These are phyloP conservation scores for Millerozyma miso DNA, from an alignment of 805 yeast species.

Conservation along the genomic window DNA sequence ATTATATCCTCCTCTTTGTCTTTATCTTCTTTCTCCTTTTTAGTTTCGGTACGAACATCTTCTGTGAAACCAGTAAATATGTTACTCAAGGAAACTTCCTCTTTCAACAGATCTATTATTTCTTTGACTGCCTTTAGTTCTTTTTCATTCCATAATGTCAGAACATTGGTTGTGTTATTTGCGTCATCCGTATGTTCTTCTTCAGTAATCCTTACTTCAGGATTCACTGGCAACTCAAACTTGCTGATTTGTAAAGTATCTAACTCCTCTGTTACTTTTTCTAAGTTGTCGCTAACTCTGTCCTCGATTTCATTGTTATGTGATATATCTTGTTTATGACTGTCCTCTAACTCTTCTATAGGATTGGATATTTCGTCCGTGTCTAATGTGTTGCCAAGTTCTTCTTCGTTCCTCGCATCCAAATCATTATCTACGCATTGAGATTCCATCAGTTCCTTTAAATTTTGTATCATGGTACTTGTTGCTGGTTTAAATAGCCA, in stretches of 20 bases:
- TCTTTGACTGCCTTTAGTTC: background rate
- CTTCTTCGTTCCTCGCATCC: background rate
- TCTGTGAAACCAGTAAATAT: background rate
- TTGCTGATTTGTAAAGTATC: background rate
- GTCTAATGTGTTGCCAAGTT: background rate
- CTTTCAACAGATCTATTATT: background rate
- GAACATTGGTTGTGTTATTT: background rate
- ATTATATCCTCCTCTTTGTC: background rate
- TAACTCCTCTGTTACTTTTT: background rate
- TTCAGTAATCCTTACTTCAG: background rate
- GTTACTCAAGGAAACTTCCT: background rate
- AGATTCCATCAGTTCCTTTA: background rate
- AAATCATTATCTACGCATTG: background rate
- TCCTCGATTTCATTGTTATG: too few species aligned
- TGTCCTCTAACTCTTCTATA: background rate
- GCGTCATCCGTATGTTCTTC: background rate
- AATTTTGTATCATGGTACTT: too few species aligned
- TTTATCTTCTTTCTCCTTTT: background rate
- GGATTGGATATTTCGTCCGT: background rate
- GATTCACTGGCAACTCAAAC: background rate
- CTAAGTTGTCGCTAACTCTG: background rate
- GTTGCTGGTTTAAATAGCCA: background rate
- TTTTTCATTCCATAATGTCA: background rate
- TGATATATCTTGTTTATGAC: background rate
- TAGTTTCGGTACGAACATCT: background rate